Conservation (phyloP, 2,329 filamentous ascomycete species). For the Tolypocladium endophyticum region DNA sequence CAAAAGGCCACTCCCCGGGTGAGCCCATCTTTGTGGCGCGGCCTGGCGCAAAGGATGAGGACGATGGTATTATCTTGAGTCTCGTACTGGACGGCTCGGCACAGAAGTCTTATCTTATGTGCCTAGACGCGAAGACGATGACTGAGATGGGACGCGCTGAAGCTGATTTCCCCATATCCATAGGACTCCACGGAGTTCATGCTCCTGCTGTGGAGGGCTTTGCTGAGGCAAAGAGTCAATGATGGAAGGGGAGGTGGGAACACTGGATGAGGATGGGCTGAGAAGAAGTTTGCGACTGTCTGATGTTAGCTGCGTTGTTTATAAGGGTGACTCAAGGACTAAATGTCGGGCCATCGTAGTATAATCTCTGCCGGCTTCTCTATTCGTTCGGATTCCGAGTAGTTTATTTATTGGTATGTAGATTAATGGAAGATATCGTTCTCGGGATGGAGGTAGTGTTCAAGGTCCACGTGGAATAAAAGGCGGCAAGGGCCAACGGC, state of each 20-base stretch:
- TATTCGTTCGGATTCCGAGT: too few relatives aligned
- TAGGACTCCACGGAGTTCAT: conserved; percentile 57
- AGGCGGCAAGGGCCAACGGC: too few relatives aligned
- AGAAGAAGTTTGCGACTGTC: too few relatives aligned
- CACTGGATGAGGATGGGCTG: neutral
- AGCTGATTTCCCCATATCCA: conserved; percentile 45
- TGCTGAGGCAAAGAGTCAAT: neutral
- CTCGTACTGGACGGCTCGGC: conserved; percentile 53
- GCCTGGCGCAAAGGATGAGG: conserved; percentile 36
- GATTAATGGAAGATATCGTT: too few relatives aligned
- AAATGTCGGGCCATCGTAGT: too few relatives aligned
- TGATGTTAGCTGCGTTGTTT: too few relatives aligned
- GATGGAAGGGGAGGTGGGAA: neutral
- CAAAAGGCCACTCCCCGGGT: conserved; percentile 52
- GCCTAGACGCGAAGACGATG: conserved; percentile 52
- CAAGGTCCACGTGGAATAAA: too few relatives aligned
- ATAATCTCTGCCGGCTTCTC: too few relatives aligned
- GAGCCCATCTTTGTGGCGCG: conserved; percentile 57
- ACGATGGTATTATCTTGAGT: conserved; percentile 51
- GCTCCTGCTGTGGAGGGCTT: conserved; percentile 6
- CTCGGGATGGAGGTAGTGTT: too few relatives aligned
- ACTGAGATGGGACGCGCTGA: conserved; percentile 54
- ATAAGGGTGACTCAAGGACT: too few relatives aligned
- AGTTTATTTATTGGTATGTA: too few relatives aligned
- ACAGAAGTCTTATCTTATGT: conserved; percentile 53